These are phyloP conservation scores for Xerocomellus dryophilus DNA, from an alignment of 768 basidiomycete species.

Conservation along the genomic window DNA sequence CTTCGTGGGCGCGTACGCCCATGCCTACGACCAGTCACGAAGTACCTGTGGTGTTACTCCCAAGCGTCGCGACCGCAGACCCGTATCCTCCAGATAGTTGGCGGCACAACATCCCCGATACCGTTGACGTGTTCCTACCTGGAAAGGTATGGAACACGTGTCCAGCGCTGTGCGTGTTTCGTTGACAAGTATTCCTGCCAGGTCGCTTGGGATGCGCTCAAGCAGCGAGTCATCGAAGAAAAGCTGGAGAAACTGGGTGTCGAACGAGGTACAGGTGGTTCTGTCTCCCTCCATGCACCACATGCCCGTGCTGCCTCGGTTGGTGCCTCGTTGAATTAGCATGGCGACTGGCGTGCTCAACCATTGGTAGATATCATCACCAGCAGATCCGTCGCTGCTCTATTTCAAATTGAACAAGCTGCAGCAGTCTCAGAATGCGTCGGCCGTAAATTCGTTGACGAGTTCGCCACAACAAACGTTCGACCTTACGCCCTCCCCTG, in stretches of 20 bases:
- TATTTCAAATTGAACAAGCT: slow-evolving; percentile 83
- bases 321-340: slow-evolving; percentile 34
- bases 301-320: slow-evolving; percentile 85
- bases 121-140: slow-evolving; percentile 79
- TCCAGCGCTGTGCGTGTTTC: slow-evolving; percentile 1
- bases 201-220: slow-evolving; percentile 73
- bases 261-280: slow-evolving; percentile 54
- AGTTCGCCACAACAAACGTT: slow-evolving; percentile 64
- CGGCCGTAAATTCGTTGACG: slow-evolving; percentile 51
- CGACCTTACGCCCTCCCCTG: slow-evolving; percentile 53
- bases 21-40: slow-evolving; percentile 38
- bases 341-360: slow-evolving; percentile 12
- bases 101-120: slow-evolving; percentile 55
- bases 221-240: slow-evolving; percentile 70
- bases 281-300: slow-evolving; percentile 62
- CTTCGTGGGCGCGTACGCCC: slow-evolving; percentile 63
- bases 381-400: slow-evolving; percentile 79
- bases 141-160: slow-evolving; percentile 54
- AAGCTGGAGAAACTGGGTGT: slow-evolving; percentile 80
- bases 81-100: slow-evolving; percentile 63
- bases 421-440: slow-evolving; percentile 62
- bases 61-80: slow-evolving; percentile 46
- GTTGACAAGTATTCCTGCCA: slow-evolving; percentile 29
- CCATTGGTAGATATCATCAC: slow-evolving; percentile 73
- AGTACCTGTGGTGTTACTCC: slow-evolving; percentile 23